A percentile compares a stretch with the other conserved stretches of the same genome.
Conservation (phyloP, 768 basidiomycete genomes). For the Xerocomellus chrysenteron region DNA sequence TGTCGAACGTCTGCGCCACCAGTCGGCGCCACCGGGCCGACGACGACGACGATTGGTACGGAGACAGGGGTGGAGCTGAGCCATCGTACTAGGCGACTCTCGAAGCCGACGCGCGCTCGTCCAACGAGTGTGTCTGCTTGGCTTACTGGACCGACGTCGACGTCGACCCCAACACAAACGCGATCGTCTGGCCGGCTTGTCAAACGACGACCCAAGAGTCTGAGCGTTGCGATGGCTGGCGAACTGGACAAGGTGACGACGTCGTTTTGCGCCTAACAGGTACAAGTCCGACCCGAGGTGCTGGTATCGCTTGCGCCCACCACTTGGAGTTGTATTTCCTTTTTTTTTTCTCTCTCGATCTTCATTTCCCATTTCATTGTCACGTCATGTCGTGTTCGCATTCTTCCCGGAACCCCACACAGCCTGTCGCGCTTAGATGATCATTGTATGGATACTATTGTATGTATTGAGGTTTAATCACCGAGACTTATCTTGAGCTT, state of each 20-base stretch:
- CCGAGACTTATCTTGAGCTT: conserved; percentile 2
- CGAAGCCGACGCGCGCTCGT: neutral
- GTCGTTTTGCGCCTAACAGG: neutral
- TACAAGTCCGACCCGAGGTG: neutral
- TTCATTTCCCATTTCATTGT: neutral
- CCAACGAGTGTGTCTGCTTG: neutral
- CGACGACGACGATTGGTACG: neutral
- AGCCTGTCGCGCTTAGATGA: neutral
- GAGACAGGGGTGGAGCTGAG: neutral
- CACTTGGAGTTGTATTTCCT: conserved; percentile 6
- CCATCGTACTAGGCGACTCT: neutral
- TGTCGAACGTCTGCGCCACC: conserved; percentile 7
- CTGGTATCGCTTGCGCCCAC: neutral
- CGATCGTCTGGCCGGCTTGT: conserved; percentile 3
- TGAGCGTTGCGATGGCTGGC: neutral
- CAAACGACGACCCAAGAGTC: conserved; percentile 8
- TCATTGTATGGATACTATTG: neutral
- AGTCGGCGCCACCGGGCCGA: conserved; percentile 14
- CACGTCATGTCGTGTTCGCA: neutral
- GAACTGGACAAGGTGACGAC: neutral
- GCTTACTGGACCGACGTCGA: neutral
- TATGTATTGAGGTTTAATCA: conserved; percentile 18
- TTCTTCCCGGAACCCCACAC: neutral
- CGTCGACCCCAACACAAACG: neutral
- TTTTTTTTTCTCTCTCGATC: neutral